Conservation (phyloP, 164 flowering plant genomes). For the Platanus orientalis region DNA sequence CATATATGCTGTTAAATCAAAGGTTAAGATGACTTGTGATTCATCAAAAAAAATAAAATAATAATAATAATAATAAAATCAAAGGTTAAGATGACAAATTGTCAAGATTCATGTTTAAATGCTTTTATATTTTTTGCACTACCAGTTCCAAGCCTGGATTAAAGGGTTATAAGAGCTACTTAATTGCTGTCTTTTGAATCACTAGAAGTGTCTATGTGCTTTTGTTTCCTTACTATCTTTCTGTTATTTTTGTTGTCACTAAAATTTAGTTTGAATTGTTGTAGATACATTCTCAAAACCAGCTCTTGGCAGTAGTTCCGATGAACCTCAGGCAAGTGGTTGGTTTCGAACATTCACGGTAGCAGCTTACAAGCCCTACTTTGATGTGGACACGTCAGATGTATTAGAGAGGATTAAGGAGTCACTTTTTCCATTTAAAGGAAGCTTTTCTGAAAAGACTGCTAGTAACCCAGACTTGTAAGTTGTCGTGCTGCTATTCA, state of each 20-base stretch:
- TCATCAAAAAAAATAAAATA: too few relatives aligned
- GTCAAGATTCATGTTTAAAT: too few relatives aligned
- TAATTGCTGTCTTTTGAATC: background rate
- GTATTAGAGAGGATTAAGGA: conserved; percentile 88
- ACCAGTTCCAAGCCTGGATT: too few relatives aligned
- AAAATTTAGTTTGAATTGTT: conserved; percentile 5
- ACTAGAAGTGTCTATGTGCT: background rate
- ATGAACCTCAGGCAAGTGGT: conserved; percentile 68
- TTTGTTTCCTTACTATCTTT: background rate
- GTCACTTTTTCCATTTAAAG: conserved; percentile 84
- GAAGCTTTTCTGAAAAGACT: conserved; percentile 79
- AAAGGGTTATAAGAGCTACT: background rate
- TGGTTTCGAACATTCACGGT: conserved; percentile 68
- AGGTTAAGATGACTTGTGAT: too few relatives aligned
- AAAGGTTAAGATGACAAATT: too few relatives aligned
- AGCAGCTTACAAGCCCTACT: conserved; percentile 81
- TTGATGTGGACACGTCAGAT: conserved; percentile 97
- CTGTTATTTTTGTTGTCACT: conserved; percentile 1
- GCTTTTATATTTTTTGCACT: too few relatives aligned
- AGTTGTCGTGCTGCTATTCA: conserved; percentile 24
- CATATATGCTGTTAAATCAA: too few relatives aligned
- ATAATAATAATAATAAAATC: too few relatives aligned
- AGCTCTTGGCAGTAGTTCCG: conserved; percentile 40
- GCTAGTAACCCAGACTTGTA: conserved; percentile 83
- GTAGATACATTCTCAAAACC: conserved; percentile 89